Conservation (phyloP, 805 yeast species). For the Yamadazyma nakazawae region DNA sequence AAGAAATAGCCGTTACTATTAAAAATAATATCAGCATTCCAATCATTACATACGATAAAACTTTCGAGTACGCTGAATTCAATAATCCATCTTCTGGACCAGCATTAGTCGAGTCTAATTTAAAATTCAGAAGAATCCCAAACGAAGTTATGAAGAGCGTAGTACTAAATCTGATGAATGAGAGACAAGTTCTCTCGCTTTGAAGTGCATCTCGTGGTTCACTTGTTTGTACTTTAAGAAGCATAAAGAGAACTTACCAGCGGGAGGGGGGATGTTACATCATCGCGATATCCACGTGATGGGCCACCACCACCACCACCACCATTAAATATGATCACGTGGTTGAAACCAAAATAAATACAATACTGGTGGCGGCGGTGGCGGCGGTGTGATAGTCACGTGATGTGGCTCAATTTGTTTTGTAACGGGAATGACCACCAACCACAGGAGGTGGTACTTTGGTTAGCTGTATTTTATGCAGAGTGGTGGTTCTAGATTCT, state of each 20-base stretch:
- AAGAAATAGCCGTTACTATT: constrained; percentile 38
- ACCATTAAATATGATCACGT: too few species aligned
- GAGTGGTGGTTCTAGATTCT: too few species aligned
- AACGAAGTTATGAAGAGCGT: constrained; percentile 46
- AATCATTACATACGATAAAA: constrained; percentile 36
- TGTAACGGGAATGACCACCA: too few species aligned
- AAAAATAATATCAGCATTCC: constrained; percentile 37
- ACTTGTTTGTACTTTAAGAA: constrained; percentile 31
- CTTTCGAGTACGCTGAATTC: constrained; percentile 20
- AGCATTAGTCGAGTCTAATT: constrained; percentile 35
- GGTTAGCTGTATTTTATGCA: too few species aligned
- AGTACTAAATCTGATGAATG: constrained; percentile 46
- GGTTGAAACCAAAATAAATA: too few species aligned
- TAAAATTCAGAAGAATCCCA: constrained; percentile 45
- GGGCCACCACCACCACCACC: too few species aligned
- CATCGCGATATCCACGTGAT: neutral
- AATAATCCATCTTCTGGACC: constrained; percentile 5
- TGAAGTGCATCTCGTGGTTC: constrained; percentile 56
- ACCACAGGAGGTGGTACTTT: too few species aligned
- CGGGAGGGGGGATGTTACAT: neutral
- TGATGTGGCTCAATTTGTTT: too few species aligned
- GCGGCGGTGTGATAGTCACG: too few species aligned
- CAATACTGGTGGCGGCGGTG: too few species aligned
- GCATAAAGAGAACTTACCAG: constrained; percentile 2
- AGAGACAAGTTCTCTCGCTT: constrained; percentile 50